Evolutionary conservation across 805 yeast genomes (phyloP), one percentile per base, ranked within the genome.

Genomic region (Zygosaccharomyces rouxii): DNA sequence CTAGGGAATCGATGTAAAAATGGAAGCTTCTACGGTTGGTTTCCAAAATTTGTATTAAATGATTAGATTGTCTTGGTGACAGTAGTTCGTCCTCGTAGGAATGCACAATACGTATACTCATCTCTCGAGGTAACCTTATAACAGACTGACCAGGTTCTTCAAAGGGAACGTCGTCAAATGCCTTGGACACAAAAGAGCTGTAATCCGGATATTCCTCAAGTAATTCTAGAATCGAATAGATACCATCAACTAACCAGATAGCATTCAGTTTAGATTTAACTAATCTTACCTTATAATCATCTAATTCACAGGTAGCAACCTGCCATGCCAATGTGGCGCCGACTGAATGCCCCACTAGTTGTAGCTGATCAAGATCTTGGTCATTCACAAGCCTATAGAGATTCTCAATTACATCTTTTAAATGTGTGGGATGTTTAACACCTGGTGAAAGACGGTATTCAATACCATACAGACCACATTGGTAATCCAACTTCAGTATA

Each of bases 261-360:
- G 35, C 62, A 44, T 1, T 55, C 48, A 38, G 53, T 54, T 25
- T 59, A 7, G 16, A 55, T 52, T 42, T 59, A 31, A 48, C 42
- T 2, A 41, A 11, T 11, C 37, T 18, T 41, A 51, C 28, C 44
- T 48, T 46, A 16, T 16, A 16, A 33, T 33, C 21, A 14, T 33
- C 19, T 7, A 10, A 14, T 23, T 37, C 22, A 10, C 45, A 33
- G 33, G 43, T 37, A 35, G 77, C 54, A n/a, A 77, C 53, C 56
- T 85, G 90, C 30, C 81, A 69, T 4, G 75, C 69, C 41, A 86
- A 59, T 1, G 86, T 80, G 1, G 90, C 87, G 2, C 96, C 96
- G 4, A 81, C 94, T 1, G 94, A 84, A 67, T 88, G 96, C 0
- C 96, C 96, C 9, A 78, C 70, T 0, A 81, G 53, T 2, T 66